These are phyloP conservation scores for Heterobasidion annosum DNA, from an alignment of 1,284 basidiomycete species.

Conservation along the genomic window DNA sequence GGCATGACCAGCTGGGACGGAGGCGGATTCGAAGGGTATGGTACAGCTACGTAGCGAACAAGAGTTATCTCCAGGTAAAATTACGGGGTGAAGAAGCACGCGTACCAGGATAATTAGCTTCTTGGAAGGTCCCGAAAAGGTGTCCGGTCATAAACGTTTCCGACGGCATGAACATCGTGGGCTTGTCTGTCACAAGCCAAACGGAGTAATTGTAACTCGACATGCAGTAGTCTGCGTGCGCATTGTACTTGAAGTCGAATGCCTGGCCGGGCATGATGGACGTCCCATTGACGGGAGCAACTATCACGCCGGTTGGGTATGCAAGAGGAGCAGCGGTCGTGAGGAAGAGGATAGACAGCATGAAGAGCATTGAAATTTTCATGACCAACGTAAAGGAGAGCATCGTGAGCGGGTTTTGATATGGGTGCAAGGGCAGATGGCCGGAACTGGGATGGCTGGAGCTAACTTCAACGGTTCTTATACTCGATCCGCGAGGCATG, in stretches of 20 bases:
- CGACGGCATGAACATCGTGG: conserved; percentile 16
- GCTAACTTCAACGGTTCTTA: no score
- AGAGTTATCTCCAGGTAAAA: background rate
- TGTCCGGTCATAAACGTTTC: conserved; percentile 25
- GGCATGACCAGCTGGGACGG: conserved; percentile 37
- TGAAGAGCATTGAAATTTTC: background rate
- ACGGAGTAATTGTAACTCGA: conserved; percentile 35
- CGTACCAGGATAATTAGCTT: conserved; percentile 33
- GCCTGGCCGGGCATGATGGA: conserved; percentile 20
- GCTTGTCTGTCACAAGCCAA: conserved; percentile 26
- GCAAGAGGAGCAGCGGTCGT: conserved; percentile 6
- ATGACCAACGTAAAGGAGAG: background rate
- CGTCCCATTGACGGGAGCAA: conserved; percentile 18
- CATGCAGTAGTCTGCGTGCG: conserved; percentile 32
- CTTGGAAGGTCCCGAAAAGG: conserved; percentile 32
- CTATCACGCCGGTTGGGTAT: conserved; percentile 16
- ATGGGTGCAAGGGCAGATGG: no score
- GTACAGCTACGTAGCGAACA: conserved; percentile 15
- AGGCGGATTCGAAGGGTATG: conserved; percentile 29
- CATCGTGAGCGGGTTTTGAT: background rate
- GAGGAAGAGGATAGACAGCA: conserved; percentile 6
- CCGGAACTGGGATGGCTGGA: no score
- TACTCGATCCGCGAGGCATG: no score
- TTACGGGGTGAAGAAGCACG: background rate
- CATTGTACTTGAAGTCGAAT: conserved; percentile 29